A percentile compares a stretch with the other conserved stretches of the same genome.
These are phyloP conservation scores for Melastoma candidum DNA, from an alignment of 441 rosid genomes.

Conservation along the genomic window DNA sequence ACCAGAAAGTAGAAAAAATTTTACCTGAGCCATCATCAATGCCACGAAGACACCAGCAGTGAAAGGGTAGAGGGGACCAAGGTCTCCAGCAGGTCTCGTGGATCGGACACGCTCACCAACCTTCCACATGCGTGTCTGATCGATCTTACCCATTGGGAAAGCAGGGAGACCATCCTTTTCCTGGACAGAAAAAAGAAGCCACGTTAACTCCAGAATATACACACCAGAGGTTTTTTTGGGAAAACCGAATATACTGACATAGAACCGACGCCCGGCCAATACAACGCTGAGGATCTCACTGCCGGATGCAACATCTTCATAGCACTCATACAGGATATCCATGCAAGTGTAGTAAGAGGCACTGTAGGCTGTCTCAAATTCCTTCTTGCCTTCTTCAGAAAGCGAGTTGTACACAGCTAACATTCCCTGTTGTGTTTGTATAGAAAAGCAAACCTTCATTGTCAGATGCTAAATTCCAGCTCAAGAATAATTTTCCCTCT, in stretches of 20 bases:
- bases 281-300: slow-evolving; percentile 87
- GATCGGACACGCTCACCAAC: slow-evolving; percentile 80
- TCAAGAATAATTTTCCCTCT: background rate
- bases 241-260: slow-evolving; percentile 28
- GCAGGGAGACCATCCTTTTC: slow-evolving; percentile 90
- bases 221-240: background rate
- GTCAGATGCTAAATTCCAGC: too few species aligned
- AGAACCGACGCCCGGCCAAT: slow-evolving; percentile 92
- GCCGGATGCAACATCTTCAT: slow-evolving; percentile 90
- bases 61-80: slow-evolving; percentile 77
- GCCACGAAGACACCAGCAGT: slow-evolving; percentile 93
- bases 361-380: slow-evolving; percentile 78
- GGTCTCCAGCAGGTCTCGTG: slow-evolving; percentile 59
- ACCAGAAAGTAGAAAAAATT: background rate
- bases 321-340: slow-evolving; percentile 90
- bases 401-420: slow-evolving; percentile 83
- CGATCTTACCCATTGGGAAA: slow-evolving; percentile 96
- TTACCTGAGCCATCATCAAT: slow-evolving; percentile 97
- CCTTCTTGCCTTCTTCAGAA: slow-evolving; percentile 65
- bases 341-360: slow-evolving; percentile 88
- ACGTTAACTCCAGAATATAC: background rate
- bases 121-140: slow-evolving; percentile 96
- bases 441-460: slow-evolving; percentile 1
- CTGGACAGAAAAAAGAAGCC: slow-evolving; percentile 23
- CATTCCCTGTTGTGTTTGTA: slow-evolving; percentile 56